Evolutionary conservation across 768 basidiomycete species (phyloP).

Genomic region (Melanogaster broomeanus): DNA sequence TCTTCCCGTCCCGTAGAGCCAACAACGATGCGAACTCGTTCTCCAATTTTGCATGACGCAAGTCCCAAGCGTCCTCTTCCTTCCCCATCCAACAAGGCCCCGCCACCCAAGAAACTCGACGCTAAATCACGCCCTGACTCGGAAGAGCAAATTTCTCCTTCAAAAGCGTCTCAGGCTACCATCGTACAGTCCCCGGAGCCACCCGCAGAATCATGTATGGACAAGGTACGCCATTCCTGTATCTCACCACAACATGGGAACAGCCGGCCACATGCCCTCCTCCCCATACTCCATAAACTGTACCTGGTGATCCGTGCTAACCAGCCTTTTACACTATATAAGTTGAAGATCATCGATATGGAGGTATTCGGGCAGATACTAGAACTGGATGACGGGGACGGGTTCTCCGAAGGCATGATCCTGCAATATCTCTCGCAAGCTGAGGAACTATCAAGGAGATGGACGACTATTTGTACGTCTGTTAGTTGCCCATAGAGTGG

Average conservation of each 20-base stretch:
- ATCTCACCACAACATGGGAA: background rate
- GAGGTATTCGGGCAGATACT: constrained; percentile 84
- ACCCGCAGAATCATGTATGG: constrained; percentile 19
- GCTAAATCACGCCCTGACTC: constrained; percentile 32
- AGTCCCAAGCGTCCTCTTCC: constrained; percentile 30
- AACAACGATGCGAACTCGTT: constrained; percentile 30
- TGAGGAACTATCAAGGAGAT: constrained; percentile 72
- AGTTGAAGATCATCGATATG: constrained; percentile 64
- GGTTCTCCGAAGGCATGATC: constrained; percentile 82
- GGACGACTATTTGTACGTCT: constrained; percentile 75
- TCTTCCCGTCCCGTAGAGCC: constrained; percentile 30
- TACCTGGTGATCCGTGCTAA: constrained; percentile 7
- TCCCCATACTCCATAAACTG: background rate
- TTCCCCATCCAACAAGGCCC: constrained; percentile 34
- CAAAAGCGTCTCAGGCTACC: constrained; percentile 8
- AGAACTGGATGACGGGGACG: constrained; percentile 89
- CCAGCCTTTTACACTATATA: background rate
- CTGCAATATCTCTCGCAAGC: constrained; percentile 83
- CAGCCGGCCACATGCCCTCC: background rate
- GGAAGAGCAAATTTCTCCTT: constrained; percentile 21
- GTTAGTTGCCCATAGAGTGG: constrained; percentile 12
- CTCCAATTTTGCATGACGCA: constrained; percentile 30
- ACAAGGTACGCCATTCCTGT: constrained; percentile 26
- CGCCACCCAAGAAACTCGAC: constrained; percentile 32
- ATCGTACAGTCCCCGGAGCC: constrained; percentile 12